Base-by-base conservation (phyloP, 306 rosid species). In the Glycyrrhiza uralensis region DNA sequence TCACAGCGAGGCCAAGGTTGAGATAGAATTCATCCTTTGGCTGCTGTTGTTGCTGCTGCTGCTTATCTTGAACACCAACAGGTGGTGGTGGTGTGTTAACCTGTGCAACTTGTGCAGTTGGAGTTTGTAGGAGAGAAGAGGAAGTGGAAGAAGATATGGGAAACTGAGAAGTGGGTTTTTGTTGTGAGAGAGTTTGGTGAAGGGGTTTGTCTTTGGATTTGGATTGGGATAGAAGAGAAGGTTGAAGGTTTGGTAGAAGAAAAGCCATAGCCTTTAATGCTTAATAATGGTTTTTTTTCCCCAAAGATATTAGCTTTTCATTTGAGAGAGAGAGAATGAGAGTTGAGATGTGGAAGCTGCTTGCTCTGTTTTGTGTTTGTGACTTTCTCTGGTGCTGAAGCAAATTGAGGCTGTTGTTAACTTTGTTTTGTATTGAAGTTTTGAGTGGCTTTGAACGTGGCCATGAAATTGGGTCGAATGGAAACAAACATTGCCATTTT, bases 1-100 rank as follows among this genome's bases (percentile, higher is more conserved):
- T 76, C 2, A 94, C 97, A 32, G 97, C 97, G 32, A 82, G 66
- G 65, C 98, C 98, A 69, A 94, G 90, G 65, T 91, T 94, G 85
- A 94, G 75, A 81, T 85, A 94, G 79, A 91, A 94, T 7, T 94
- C 94, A 41, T 87, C 94, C 49, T 80, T 86, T 42, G 81, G 82
- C 33, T 76, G 81, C 64, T 76, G 69, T 0, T 82, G 72, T 32
- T 77, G 83, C 71, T 76, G 85, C 80, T 77, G 83, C 71, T 76
- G 85, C 80, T 84, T 76, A 18, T 85, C 89, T 33, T 87, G 79
- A 35, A 74, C 69, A 75, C 59, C 82, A n/a, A n/a, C n/a, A 18
- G 45, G 4, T 38, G 45, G 10, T 2, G 71, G 71, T 17, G 87
- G 89, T 9, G 82, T 79, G 71, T 69, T 86, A 26, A 84, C 80